Conservation (phyloP, 495 filamentous ascomycete genomes). For the Lophiostoma macrostomum region DNA sequence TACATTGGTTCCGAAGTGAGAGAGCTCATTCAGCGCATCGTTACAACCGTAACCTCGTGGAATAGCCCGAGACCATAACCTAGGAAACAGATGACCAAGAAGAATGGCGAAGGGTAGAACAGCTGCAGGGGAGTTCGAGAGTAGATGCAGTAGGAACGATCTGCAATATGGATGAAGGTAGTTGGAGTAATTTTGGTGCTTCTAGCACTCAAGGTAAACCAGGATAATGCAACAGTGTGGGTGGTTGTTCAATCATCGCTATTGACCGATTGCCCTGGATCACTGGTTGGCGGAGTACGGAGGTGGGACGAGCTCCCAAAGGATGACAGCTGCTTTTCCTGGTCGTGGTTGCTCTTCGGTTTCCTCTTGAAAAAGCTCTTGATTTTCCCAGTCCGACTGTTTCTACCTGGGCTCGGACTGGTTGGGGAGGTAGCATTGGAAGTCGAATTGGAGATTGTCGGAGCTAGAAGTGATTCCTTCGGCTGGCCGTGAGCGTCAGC, state of each 20-base stretch:
- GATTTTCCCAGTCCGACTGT: constrained; percentile 21
- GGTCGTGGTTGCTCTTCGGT: constrained; percentile 10
- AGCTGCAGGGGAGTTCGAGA: too few species aligned
- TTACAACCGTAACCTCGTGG: too few species aligned
- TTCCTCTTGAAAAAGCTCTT: constrained; percentile 31
- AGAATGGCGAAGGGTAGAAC: too few species aligned
- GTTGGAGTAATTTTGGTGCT: too few species aligned
- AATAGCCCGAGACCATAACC: too few species aligned
- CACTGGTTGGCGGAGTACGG: constrained; percentile 26
- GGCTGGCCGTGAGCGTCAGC: constrained; percentile 16
- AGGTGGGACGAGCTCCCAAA: constrained; percentile 28
- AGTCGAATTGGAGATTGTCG: constrained; percentile 18
- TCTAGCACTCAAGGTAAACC: too few species aligned
- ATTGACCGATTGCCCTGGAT: constrained; percentile 22
- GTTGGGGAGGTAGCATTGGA: constrained; percentile 24
- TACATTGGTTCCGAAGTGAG: too few species aligned
- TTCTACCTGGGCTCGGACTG: constrained; percentile 13
- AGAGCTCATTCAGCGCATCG: too few species aligned
- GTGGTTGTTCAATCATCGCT: constrained; percentile 31
- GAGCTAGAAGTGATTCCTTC: constrained; percentile 23
- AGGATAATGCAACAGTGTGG: too few species aligned
- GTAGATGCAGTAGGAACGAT: too few species aligned
- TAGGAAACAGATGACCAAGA: too few species aligned
- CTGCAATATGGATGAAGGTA: too few species aligned
- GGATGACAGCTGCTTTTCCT: constrained; percentile 24